phyloP scores from a whole-genome alignment of 345 rosid species.

The Citrus mangshanensis region DNA sequence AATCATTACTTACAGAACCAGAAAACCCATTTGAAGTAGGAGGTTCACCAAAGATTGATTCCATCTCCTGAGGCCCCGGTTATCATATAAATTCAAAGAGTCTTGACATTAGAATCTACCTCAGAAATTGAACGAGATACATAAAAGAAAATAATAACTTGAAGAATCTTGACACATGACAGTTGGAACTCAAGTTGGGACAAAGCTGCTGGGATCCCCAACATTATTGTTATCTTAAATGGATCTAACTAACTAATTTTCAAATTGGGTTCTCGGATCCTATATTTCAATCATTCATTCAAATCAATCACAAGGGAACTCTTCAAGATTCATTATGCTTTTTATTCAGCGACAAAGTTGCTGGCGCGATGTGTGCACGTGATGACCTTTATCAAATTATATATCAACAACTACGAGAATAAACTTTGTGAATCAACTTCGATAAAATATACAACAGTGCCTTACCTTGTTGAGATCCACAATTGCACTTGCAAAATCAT shows the following conservation, averaged over 20 bases:
- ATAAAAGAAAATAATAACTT: background rate
- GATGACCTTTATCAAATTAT: background rate
- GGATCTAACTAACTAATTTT: background rate
- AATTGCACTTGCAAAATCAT: slow-evolving; percentile 29
- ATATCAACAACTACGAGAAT: background rate
- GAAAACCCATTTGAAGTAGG: slow-evolving; percentile 51
- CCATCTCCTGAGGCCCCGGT: slow-evolving; percentile 66
- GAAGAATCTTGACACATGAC: background rate
- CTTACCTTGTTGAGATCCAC: slow-evolving; percentile 57
- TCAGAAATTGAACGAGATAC: background rate
- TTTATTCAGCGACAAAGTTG: background rate
- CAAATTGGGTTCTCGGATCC: background rate
- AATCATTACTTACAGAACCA: slow-evolving; percentile 27
- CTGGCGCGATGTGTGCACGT: background rate
- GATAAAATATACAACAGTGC: background rate
- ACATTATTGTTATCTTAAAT: background rate
- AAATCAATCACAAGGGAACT: background rate
- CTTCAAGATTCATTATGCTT: background rate
- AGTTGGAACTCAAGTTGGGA: too few relatives aligned
- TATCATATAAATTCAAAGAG: background rate
- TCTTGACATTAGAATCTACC: background rate
- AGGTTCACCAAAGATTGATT: slow-evolving; percentile 70
- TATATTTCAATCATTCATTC: background rate
- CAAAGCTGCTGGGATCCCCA: too few relatives aligned
- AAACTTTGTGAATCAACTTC: background rate